phyloP scores from a whole-genome alignment of 2,329 filamentous ascomycete species.

The Teratosphaeria zuluensis region DNA sequence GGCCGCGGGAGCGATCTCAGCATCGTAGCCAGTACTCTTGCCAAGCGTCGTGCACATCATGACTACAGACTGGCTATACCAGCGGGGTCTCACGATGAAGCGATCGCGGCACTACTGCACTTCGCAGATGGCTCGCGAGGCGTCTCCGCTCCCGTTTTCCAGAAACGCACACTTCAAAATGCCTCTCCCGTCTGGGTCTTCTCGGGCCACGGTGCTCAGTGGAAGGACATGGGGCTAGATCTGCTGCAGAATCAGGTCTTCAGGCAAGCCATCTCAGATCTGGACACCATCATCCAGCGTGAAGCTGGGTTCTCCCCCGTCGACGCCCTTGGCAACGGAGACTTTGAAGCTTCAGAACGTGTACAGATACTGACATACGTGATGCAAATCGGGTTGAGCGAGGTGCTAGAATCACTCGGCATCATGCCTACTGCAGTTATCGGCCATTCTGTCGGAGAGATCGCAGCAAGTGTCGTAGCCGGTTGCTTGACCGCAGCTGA shows the following conservation, averaged over 20 bases:
- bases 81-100: neutral
- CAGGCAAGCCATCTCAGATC: neutral
- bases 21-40: neutral
- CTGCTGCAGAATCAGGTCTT: neutral
- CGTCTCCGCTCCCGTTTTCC: neutral
- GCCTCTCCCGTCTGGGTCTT: neutral
- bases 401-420: neutral
- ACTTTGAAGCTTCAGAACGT: neutral
- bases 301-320: neutral
- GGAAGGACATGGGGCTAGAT: neutral
- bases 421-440: neutral
- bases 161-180: neutral
- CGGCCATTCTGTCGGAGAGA: neutral
- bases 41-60: neutral
- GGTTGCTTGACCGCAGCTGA: neutral
- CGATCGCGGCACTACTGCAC: neutral
- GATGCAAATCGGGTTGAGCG: neutral
- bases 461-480: neutral
- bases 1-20: neutral
- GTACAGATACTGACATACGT: neutral
- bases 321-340: neutral
- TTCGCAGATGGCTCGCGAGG: neutral
- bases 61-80: neutral
- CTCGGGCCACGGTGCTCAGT: neutral
- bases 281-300: neutral